A percentile compares a stretch with the other conserved stretches of the same genome.
Conservation (phyloP, 2,329 filamentous ascomycete genomes). For the Fusarium neocosmosporiellum region DNA sequence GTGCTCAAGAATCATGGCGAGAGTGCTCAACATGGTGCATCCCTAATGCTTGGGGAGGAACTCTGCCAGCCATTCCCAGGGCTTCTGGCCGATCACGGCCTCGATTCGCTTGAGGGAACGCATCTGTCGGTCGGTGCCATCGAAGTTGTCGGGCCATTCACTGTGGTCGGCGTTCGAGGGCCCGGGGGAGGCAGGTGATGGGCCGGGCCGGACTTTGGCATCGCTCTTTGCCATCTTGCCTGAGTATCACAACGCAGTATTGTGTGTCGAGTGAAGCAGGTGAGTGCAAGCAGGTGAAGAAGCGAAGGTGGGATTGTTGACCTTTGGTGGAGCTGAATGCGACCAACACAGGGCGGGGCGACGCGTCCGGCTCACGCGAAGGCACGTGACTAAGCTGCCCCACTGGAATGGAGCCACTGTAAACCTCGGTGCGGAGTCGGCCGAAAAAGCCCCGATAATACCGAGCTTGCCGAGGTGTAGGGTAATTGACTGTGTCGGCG, state of each 20-base stretch:
- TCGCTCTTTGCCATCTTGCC: background rate
- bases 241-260: background rate
- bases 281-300: background rate
- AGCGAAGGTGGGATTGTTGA: background rate
- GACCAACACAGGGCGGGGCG: background rate
- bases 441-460: background rate
- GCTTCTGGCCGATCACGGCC: background rate
- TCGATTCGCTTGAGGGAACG: constrained; percentile 6
- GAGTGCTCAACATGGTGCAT: background rate
- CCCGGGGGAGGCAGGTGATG: background rate
- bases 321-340: background rate
- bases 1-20: constrained; percentile 7
- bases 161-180: background rate
- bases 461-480: background rate
- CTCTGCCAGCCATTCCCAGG: constrained; percentile 14
- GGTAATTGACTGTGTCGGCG: background rate
- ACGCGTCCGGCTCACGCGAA: background rate
- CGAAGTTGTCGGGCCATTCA: background rate
- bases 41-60: constrained; percentile 3
- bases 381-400: background rate
- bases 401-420: too few species aligned
- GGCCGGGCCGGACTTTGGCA: background rate
- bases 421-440: background rate
- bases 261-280: background rate
- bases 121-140: background rate